Evolutionary conservation across 2,329 filamentous ascomycete genomes (phyloP).

Genomic region (Pezicula rhizophila): DNA sequence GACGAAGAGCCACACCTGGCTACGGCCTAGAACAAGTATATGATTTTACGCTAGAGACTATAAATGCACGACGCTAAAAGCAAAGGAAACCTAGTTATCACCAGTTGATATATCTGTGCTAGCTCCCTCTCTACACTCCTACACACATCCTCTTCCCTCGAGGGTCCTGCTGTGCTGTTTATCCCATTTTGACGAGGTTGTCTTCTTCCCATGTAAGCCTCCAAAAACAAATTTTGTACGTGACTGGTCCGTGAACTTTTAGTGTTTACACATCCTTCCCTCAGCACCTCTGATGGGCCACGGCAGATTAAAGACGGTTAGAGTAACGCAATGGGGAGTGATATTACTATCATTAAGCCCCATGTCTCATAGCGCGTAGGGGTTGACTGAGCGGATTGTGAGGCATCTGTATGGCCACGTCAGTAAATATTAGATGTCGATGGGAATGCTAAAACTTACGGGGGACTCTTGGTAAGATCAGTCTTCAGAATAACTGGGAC

Average conservation of each 20-base stretch:
- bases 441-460: conserved; percentile 60
- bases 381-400: conserved; percentile 79
- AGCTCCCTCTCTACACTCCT: not conserved
- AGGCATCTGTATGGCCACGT: conserved; percentile 55
- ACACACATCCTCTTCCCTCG: not conserved
- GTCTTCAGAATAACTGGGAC: conserved; percentile 98
- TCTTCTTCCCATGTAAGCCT: not conserved
- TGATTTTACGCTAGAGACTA: conserved; percentile 21
- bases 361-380: conserved; percentile 49
- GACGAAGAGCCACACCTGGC: not conserved
- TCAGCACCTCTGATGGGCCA: not conserved
- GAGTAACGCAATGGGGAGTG: conserved; percentile 1
- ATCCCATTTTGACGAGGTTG: not conserved
- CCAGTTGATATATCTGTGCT: conserved; percentile 16
- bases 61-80: conserved; percentile 23
- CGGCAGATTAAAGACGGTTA: not conserved
- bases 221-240: not conserved
- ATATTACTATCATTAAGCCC: not conserved
- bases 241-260: not conserved
- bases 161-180: not conserved
- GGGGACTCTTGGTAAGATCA: conserved; percentile 95
- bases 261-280: too few relatives aligned
- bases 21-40: conserved; percentile 7
- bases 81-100: conserved; percentile 24
- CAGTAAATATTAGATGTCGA: conserved; percentile 26